Base-by-base conservation (phyloP, 768 basidiomycete species). In the Amanita pseudoporphyria region DNA sequence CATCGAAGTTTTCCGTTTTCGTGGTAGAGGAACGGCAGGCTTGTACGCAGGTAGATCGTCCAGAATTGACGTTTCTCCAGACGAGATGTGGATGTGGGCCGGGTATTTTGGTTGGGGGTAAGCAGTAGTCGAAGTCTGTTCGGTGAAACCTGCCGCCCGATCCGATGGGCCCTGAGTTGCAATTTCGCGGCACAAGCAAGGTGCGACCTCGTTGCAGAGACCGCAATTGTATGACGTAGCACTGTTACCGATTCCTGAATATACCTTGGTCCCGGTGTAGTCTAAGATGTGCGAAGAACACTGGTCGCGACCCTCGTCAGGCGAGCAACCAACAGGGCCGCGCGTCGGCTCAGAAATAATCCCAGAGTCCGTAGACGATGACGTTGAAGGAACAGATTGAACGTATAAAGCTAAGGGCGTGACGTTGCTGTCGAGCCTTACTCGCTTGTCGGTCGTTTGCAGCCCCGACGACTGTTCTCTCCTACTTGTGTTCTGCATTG, bases 1-100 rank as follows among this genome's bases (percentile, higher is more conserved):
- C 31, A 64, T 56, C 5, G 63, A 65, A 13, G 67, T 59, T 36
- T 62, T 40, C 14, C n/a, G 40, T 26, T 77, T 74, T 35, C 83
- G 80, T 47, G 83, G 84, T 32, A 94, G 77, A 28, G 89, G 88
- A 22, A 94, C 80, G 2, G 91, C 77, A 0, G 88, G 81, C 57
- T 91, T 84, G 62, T 85, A 91, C 9, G 81, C 74, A 32, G 88
- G 85, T 1, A 87, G 73, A 56, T 85, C 81, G 51, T 88, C 85
- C 35, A 88, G 72, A 49, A 86, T 83, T 45, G 82, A 87, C 7
- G 31, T 30, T 16, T 35, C 39, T 42, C 32, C 37, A 26, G 33
- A 7, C 19, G 48, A 10, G 22, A 12, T 9, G 19, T 18, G 28
- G 18, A 35, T 19, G 6, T n/a, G n/a, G n/a, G n/a, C n/a, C n/a